Evolutionary conservation across 106 monocot genomes (phyloP).

Genomic region (Allium fistulosum): DNA sequence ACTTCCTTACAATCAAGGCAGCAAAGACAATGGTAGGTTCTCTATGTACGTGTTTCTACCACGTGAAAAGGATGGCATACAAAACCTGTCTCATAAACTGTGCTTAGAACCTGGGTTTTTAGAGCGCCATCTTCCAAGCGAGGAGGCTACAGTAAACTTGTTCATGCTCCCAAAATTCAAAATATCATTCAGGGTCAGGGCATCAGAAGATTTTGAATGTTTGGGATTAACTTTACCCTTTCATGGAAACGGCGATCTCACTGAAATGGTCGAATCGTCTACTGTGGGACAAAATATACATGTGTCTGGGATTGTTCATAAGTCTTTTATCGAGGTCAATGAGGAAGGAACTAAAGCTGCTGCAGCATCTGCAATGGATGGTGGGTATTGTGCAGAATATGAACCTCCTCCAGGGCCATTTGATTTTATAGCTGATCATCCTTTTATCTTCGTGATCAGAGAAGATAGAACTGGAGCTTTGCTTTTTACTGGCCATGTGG

Average conservation of each 20-base stretch:
- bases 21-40: constrained; percentile 38
- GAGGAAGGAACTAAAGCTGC: constrained; percentile 24
- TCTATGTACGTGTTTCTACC: constrained; percentile 86
- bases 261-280: constrained; percentile 2
- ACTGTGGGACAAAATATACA: not conserved
- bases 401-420: not conserved
- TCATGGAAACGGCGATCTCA: constrained; percentile 1
- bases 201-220: not conserved
- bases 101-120: constrained; percentile 37
- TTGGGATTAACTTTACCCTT: constrained; percentile 15
- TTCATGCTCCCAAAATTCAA: constrained; percentile 36
- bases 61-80: constrained; percentile 41
- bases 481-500: constrained; percentile 14
- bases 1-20: constrained; percentile 61
- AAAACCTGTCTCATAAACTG: constrained; percentile 44
- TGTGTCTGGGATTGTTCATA: constrained; percentile 18
- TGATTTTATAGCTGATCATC: constrained; percentile 31
- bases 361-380: constrained; percentile 10
- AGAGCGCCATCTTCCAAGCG: not conserved
- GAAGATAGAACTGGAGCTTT: constrained; percentile 11
- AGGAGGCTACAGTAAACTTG: not conserved
- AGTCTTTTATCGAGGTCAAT: constrained; percentile 18
- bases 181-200: constrained; percentile 12
- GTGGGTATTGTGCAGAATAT: not conserved
- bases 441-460: constrained; percentile 27